Evolutionary conservation across 2,329 filamentous ascomycete species (phyloP), one percentile per base, ranked within the genome.

Genomic region (Diaporthe helianthi): DNA sequence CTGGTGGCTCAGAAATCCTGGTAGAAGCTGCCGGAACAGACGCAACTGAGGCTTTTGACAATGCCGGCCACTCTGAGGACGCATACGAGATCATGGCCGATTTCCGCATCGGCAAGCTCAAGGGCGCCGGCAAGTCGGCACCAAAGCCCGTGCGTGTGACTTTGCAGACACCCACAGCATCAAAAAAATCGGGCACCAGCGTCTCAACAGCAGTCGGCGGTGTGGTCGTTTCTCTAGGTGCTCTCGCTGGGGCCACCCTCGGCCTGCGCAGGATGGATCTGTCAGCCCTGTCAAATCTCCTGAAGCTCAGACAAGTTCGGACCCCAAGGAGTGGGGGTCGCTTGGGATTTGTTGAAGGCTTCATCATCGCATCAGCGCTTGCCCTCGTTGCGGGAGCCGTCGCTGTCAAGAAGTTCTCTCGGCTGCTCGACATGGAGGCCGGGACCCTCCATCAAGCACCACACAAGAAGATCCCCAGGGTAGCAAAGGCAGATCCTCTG

Each of bases 21-120:
- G 83, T 93, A 70, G 93, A 95, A 72, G 90, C 93, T 33, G 92
- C 86, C 74, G 93, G 93, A 69, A 89, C 90, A 74, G 92, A 96
- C 80, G 90, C 91, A 58, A 93, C 91, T 52, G 90, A 93, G 77
- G 91, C 89, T 51, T 96, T 94, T 76, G 92, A 96, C 81, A 91
- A 94, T 76, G 92, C 93, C 46, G 93, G 93, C 53, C 93, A 97
- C 83, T 93, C 91, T 55, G 91, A 93, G 29, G 83, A 85, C 67
- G 83, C 83, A 3, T 78, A 75, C 63, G 82, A 83, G 47, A 80
- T 83, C 55, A 80, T 84, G 78, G 76, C 76, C 2, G 70, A 75
- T 15, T 82, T 77, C 65, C 72, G 72, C 49, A 58, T 84, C 41
- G 83, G 82, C 22, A 78, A 76, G 36, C 75, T 81, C 67, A 79